Conservation (phyloP, 495 filamentous ascomycete species). For the Xylaria castorea region DNA sequence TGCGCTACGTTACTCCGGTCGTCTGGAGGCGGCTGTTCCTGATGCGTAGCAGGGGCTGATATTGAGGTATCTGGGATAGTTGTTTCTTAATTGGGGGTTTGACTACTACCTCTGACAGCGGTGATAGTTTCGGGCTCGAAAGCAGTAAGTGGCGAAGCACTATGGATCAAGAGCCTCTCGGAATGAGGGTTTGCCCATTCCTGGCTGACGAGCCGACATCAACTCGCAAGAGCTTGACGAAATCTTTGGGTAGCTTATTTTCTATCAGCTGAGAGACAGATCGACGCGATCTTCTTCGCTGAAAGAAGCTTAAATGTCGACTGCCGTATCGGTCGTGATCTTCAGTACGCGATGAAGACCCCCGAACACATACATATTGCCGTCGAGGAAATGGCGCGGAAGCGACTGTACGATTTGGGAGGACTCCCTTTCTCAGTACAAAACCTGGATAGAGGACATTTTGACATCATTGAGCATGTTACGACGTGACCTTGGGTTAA, state of each 20-base stretch:
- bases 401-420: background rate
- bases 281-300: constrained; percentile 25
- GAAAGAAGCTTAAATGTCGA: constrained; percentile 14
- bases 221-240: background rate
- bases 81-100: background rate
- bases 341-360: constrained; percentile 1
- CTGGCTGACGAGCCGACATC: background rate
- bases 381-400: background rate
- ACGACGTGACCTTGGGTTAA: background rate
- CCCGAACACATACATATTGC: background rate
- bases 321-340: background rate
- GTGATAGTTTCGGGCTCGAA: background rate
- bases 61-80: background rate
- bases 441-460: constrained; percentile 1
- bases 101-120: background rate
- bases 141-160: constrained; percentile 16
- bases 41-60: background rate
- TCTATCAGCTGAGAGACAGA: constrained; percentile 10
- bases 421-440: background rate
- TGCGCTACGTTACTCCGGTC: constrained; percentile 5
- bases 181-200: background rate
- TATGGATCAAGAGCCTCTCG: constrained; percentile 16
- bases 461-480: constrained; percentile 26
- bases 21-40: background rate
- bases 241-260: background rate